Evolutionary conservation across 805 yeast species (phyloP).

Genomic region (Candida boidinii): DNA sequence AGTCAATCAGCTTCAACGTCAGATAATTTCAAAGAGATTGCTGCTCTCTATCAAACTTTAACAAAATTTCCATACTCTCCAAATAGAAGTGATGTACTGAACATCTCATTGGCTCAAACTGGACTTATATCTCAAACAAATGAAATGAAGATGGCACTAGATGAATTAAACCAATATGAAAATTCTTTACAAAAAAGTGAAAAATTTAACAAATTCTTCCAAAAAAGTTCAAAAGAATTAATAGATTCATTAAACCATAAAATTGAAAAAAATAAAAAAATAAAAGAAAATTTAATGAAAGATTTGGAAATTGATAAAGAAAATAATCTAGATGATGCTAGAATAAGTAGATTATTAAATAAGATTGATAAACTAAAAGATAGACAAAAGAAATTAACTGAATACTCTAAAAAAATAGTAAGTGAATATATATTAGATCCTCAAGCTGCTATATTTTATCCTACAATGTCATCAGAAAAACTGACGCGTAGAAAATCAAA

Average conservation of each 20-base stretch:
- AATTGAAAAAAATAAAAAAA: constrained; percentile 5
- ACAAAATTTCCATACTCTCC: constrained; percentile 20
- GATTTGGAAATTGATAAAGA: not conserved
- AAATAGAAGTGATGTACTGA: constrained; percentile 19
- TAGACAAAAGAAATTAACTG: constrained; percentile 15
- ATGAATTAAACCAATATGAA: not conserved
- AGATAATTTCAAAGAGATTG: constrained; percentile 7
- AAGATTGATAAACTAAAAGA: constrained; percentile 8
- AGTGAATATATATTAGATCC: constrained; percentile 18
- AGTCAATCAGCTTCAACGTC: not conserved
- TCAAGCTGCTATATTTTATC: constrained; percentile 16
- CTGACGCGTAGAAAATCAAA: constrained; percentile 12
- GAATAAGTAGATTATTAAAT: not conserved
- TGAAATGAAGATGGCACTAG: constrained; percentile 4
- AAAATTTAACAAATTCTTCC: constrained; percentile 1
- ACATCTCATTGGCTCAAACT: constrained; percentile 17
- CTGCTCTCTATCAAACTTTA: constrained; percentile 17
- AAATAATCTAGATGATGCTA: not conserved
- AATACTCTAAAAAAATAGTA: constrained; percentile 17
- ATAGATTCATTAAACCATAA: too few relatives aligned
- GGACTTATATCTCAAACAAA: constrained; percentile 7
- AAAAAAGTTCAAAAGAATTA: constrained; percentile 4
- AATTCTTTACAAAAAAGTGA: constrained; percentile 1
- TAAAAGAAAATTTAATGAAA: constrained; percentile 2
- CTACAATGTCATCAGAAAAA: constrained; percentile 8